Evolutionary conservation across 495 filamentous ascomycete species (phyloP).

Genomic region (Thozetella sp.): DNA sequence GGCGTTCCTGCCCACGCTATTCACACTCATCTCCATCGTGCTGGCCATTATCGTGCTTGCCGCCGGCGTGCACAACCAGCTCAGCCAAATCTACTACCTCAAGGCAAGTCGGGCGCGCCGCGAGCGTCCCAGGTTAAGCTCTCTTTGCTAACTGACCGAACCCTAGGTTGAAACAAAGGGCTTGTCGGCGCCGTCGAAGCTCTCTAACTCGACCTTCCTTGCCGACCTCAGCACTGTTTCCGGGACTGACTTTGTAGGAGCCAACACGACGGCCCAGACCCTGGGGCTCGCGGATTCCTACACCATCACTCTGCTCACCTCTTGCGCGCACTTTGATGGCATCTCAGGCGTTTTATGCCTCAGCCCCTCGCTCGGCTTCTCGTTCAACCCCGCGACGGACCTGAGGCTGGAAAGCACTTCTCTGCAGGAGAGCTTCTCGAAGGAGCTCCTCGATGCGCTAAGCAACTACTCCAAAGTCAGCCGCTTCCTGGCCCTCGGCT

Average conservation of each 20-base stretch:
- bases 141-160: background rate
- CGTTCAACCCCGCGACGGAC: slow-evolving; percentile 30
- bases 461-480: slow-evolving; percentile 19
- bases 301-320: slow-evolving; percentile 30
- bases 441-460: slow-evolving; percentile 18
- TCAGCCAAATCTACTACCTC: slow-evolving; percentile 23
- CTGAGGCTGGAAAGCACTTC: slow-evolving; percentile 28
- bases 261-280: slow-evolving; percentile 18
- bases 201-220: slow-evolving; percentile 26
- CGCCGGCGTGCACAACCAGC: slow-evolving; percentile 20
- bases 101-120: slow-evolving; percentile 19
- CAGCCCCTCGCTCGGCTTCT: slow-evolving; percentile 23
- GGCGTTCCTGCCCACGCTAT: slow-evolving; percentile 15
- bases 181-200: slow-evolving; percentile 25
- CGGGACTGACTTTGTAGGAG: slow-evolving; percentile 29
- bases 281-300: slow-evolving; percentile 30
- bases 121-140: background rate
- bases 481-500: slow-evolving; percentile 26
- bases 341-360: slow-evolving; percentile 22
- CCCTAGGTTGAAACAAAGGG: slow-evolving; percentile 26
- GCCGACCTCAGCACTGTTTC: slow-evolving; percentile 27
- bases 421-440: slow-evolving; percentile 16
- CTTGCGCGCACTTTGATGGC: slow-evolving; percentile 25
- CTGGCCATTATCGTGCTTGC: slow-evolving; percentile 26
- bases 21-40: slow-evolving; percentile 23